Evolutionary conservation across 1,284 basidiomycete species (phyloP).

Genomic region (Lentinus polychrous): DNA sequence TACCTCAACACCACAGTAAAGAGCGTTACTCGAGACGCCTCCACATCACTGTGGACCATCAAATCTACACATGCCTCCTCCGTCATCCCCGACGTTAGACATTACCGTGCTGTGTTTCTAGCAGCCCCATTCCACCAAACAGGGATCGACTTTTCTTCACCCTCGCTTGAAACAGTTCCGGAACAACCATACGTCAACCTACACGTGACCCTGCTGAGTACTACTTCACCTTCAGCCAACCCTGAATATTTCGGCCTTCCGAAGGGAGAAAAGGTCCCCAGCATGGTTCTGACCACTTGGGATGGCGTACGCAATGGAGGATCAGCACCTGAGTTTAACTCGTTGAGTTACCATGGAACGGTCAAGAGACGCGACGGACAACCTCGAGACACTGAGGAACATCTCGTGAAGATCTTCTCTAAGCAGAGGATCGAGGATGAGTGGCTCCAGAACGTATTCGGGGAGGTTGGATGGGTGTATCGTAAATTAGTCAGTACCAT

Average conservation of each 20-base stretch:
- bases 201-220: constrained; percentile 86
- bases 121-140: constrained; percentile 72
- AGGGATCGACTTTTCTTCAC: constrained; percentile 44
- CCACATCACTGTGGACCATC: constrained; percentile 38
- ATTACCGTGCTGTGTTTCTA: constrained; percentile 65
- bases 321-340: constrained; percentile 77
- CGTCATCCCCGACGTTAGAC: constrained; percentile 9
- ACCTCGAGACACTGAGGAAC: constrained; percentile 26
- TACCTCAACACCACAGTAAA: constrained; percentile 63
- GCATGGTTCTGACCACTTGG: constrained; percentile 69
- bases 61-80: constrained; percentile 21
- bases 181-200: constrained; percentile 74
- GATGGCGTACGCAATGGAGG: constrained; percentile 44
- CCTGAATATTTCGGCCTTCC: constrained; percentile 68
- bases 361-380: constrained; percentile 29
- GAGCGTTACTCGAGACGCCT: constrained; percentile 36
- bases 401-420: constrained; percentile 87
- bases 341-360: constrained; percentile 77
- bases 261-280: constrained; percentile 43
- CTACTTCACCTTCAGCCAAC: constrained; percentile 56
- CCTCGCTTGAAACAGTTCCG: constrained; percentile 43
- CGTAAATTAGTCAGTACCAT: constrained; percentile 61
- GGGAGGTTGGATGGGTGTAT: constrained; percentile 75
- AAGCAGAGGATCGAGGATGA: constrained; percentile 55
- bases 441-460: constrained; percentile 64